phyloP scores from a whole-genome alignment of 805 yeast species.

The Lipomyces spencermartinsiae region DNA sequence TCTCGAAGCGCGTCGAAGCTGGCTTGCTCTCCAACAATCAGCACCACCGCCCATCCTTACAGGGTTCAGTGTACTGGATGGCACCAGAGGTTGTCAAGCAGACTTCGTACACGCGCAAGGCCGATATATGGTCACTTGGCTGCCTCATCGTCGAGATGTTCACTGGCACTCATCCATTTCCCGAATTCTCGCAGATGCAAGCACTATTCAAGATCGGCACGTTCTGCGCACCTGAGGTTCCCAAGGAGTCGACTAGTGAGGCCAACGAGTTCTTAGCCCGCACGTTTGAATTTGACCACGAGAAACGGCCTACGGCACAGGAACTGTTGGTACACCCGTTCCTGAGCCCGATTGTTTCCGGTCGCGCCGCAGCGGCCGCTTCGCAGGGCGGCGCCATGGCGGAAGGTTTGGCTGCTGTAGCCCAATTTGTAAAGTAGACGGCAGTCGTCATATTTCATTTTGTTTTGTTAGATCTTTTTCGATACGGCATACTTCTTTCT shows the following conservation, averaged over 20 bases:
- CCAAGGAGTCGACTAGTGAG: conserved; percentile 65
- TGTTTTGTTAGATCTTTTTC: background rate
- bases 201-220: conserved; percentile 95
- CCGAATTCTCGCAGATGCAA: conserved; percentile 94
- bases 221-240: conserved; percentile 74
- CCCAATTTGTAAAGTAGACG: background rate
- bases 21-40: conserved; percentile 50
- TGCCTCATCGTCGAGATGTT: conserved; percentile 94
- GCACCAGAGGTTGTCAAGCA: conserved; percentile 99
- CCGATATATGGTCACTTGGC: conserved; percentile 98
- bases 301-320: conserved; percentile 73
- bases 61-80: conserved; percentile 99
- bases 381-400: background rate
- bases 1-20: conserved; percentile 71
- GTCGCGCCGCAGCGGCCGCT: background rate
- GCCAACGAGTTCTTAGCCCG: conserved; percentile 68
- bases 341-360: conserved; percentile 28
- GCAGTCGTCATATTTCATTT: background rate
- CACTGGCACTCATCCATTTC: conserved; percentile 95
- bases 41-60: conserved; percentile 76
- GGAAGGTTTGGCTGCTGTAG: background rate
- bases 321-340: conserved; percentile 73
- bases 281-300: conserved; percentile 78
- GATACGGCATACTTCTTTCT: background rate
- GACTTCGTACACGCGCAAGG: conserved; percentile 85